phyloP scores from a whole-genome alignment of 2,329 filamentous ascomycete genomes.

The Aquanectria penicillioides region DNA sequence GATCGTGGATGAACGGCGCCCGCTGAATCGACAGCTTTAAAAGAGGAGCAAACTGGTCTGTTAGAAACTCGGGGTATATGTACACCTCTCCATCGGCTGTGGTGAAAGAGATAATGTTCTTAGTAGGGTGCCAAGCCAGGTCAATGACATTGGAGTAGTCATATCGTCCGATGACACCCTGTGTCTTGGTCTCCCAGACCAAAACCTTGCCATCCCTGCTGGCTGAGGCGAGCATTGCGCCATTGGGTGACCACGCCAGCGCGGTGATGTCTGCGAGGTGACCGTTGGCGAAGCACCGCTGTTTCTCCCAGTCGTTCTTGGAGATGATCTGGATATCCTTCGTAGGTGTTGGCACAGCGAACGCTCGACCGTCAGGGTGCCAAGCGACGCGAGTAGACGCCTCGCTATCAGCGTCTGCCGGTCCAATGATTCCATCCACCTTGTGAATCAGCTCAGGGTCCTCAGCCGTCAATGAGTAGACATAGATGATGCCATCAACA shows the following conservation, averaged over 20 bases:
- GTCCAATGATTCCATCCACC: slow-evolving; percentile 86
- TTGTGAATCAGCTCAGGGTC: slow-evolving; percentile 84
- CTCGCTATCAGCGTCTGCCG: slow-evolving; percentile 78
- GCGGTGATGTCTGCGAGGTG: slow-evolving; percentile 89
- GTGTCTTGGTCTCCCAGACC: slow-evolving; percentile 91
- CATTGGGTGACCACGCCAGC: slow-evolving; percentile 93
- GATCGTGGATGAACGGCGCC: slow-evolving; percentile 87
- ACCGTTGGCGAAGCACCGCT: slow-evolving; percentile 80
- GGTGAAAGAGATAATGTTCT: slow-evolving; percentile 91
- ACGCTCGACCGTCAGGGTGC: slow-evolving; percentile 95
- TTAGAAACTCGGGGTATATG: slow-evolving; percentile 80
- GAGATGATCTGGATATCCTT: slow-evolving; percentile 88
- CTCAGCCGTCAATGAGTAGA: slow-evolving; percentile 84
- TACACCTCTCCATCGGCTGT: slow-evolving; percentile 93
- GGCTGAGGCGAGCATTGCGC: slow-evolving; percentile 81
- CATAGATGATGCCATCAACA: slow-evolving; percentile 87
- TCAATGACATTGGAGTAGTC: slow-evolving; percentile 88
- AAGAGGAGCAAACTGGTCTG: slow-evolving; percentile 65
- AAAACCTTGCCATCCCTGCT: slow-evolving; percentile 75
- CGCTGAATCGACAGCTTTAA: slow-evolving; percentile 72
- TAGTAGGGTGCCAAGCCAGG: slow-evolving; percentile 88
- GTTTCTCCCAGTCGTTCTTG: slow-evolving; percentile 88
- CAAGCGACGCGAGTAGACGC: slow-evolving; percentile 80
- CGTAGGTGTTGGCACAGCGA: slow-evolving; percentile 84
- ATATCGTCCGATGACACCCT: slow-evolving; percentile 80